phyloP scores from a whole-genome alignment of 108 stramenopile genomes.

The Epithemia pelagica region DNA sequence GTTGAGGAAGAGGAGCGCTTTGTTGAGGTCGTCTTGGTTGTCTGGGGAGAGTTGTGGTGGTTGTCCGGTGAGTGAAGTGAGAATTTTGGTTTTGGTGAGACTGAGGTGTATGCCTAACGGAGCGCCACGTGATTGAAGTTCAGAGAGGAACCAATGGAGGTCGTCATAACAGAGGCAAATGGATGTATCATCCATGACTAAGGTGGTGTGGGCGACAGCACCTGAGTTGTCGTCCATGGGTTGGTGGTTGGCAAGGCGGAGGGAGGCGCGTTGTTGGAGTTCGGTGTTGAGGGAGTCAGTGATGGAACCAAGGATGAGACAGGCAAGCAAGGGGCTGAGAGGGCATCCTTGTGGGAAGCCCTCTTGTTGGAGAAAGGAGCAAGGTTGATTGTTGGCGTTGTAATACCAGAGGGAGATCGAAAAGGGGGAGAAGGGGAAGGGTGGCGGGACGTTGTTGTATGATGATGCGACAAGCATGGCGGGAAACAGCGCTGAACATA shows the following conservation, averaged over 20 bases:
- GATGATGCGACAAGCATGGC: background rate
- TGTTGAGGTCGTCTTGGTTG: background rate
- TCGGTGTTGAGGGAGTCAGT: background rate
- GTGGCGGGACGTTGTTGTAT: background rate
- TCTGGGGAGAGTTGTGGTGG: background rate
- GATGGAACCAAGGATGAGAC: background rate
- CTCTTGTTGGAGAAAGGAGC: background rate
- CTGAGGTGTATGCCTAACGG: background rate
- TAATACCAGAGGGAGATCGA: constrained; percentile 1
- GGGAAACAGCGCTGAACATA: constrained; percentile 26
- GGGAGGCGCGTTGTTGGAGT: background rate
- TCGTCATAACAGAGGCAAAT: background rate
- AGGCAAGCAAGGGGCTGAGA: background rate
- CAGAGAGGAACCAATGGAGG: background rate
- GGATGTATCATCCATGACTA: background rate
- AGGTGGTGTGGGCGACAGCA: background rate
- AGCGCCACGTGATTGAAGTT: background rate
- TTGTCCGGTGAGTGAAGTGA: background rate
- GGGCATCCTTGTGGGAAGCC: background rate
- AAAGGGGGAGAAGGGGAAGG: constrained; percentile 10
- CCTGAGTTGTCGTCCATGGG: too few relatives aligned
- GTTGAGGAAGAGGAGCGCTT: background rate
- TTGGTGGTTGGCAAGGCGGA: background rate
- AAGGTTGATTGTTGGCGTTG: background rate
- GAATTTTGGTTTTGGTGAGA: background rate